Percentiles rank a stretch among this genome's conserved stretches.
These are phyloP conservation scores for Xylaria sp. DNA, from an alignment of 2,329 filamentous ascomycete genomes.

Conservation along the genomic window DNA sequence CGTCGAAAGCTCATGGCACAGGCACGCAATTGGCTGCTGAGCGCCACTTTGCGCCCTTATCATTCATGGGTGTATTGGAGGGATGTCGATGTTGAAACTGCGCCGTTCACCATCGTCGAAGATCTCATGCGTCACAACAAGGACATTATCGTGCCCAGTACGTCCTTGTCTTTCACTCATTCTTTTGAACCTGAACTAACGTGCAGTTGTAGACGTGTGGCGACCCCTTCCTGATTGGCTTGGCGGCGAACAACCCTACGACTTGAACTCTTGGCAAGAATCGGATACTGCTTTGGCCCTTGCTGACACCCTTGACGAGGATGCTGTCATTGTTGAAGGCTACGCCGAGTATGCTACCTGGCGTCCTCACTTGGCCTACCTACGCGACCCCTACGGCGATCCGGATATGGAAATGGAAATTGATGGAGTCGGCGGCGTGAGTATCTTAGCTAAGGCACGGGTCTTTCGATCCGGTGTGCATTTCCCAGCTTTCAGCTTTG, in stretches of 20 bases:
- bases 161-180: conserved; percentile 37
- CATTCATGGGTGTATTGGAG: conserved; percentile 99
- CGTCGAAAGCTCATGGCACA: conserved; percentile 96
- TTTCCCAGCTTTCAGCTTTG: conserved; percentile 97
- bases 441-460: conserved; percentile 90
- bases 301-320: conserved; percentile 91
- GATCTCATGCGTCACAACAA: conserved; percentile 99
- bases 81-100: conserved; percentile 96
- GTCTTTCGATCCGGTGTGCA: conserved; percentile 94
- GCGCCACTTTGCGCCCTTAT: conserved; percentile 84
- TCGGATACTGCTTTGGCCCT: conserved; percentile 92
- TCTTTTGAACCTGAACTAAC: conserved; percentile 1
- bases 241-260: conserved; percentile 95
- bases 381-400: conserved; percentile 93
- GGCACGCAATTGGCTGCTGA: conserved; percentile 93
- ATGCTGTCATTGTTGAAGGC: conserved; percentile 96
- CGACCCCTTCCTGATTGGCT: conserved; percentile 98
- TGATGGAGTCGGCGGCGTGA: conserved; percentile 94
- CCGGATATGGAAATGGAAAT: conserved; percentile 99
- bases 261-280: conserved; percentile 98
- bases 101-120: conserved; percentile 92
- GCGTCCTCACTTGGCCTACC: conserved; percentile 92
- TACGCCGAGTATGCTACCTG: conserved; percentile 99
- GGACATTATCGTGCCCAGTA: conserved; percentile 96
- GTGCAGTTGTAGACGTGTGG: conserved; percentile 70